These are phyloP conservation scores for Voacanga thouarsii DNA, from an alignment of 257 asterid genomes.

Conservation along the genomic window DNA sequence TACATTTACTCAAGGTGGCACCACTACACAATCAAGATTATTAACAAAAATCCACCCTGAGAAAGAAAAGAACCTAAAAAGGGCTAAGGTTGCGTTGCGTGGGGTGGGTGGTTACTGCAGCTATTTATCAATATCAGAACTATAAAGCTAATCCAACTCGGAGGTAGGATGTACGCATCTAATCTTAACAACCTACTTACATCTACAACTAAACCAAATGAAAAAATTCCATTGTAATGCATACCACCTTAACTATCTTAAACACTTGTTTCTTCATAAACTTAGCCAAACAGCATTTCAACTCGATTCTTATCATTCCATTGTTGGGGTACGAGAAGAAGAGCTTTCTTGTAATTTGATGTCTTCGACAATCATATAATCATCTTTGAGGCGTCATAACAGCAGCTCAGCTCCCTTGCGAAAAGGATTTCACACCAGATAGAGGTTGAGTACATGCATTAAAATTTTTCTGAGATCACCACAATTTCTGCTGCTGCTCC, in stretches of 20 bases:
- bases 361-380: neutral
- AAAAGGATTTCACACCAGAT: neutral
- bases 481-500: slow-evolving; percentile 3
- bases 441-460: neutral
- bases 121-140: slow-evolving; percentile 5
- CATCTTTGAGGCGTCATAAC: neutral
- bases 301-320: neutral
- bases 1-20: neutral
- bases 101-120: neutral
- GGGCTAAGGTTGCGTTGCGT: neutral
- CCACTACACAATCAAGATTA: neutral
- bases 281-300: neutral
- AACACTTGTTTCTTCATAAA: neutral
- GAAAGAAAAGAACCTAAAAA: neutral
- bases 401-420: neutral
- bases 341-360: neutral
- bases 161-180: neutral
- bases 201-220: neutral
- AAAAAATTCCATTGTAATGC: neutral
- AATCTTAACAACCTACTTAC: neutral
- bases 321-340: too few species aligned
- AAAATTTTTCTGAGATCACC: slow-evolving; percentile 8
- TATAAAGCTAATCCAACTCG: neutral
- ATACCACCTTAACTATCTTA: neutral
- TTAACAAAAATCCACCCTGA: neutral